Base-by-base conservation (phyloP, 345 rosid genomes). In the Raphanus sativus region DNA sequence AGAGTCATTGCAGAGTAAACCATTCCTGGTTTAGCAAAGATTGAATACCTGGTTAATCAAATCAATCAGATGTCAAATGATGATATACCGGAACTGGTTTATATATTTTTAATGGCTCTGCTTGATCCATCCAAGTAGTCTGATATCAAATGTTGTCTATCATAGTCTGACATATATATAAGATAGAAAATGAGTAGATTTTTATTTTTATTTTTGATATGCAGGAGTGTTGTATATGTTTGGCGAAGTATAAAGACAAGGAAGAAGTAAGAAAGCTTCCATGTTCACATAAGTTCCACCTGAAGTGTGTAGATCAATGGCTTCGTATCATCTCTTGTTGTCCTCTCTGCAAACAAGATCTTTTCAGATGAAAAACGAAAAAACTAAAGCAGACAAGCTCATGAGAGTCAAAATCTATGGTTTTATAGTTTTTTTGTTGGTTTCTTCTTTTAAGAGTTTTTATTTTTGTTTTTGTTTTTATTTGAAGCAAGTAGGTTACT, bases 251-350 rank as follows among this genome's bases (percentile, higher is more conserved):
- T 56, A 90, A 80, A 85, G 98, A 93, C 52, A 91, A 83, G 78
- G 99, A 96, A 69, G 99, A 96, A 73, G 87, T 96, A 77, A 86
- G 93, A 77, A 79, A 86, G 75, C 80, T 96, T 83, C 98, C 97
- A 69, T 96, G 99, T 71, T 91, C 93, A 24, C 99, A 96, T 69
- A 81, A 86, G 54, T 96, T 96, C 81, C 99, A 96, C 79, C 88
- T 84, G 61, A 88, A 88, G 55, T 96, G 99, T 67, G 98, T 93
- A 56, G 99, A 96, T 85, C 98, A 96, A 34, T 96, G 99, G 99
- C 97, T 96, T 70, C 82, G 86, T 68, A 92, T 96, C 32, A 88
- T 91, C 48, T 96, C 98, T 67, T 93, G 97, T 75, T 96, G 99
- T 76, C 99, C 99, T 59, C 95, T 93, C 61, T 96, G 97, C 72